These are phyloP conservation scores for Aspergillus ostianus DNA, from an alignment of 495 filamentous ascomycete genomes.

Conservation along the genomic window DNA sequence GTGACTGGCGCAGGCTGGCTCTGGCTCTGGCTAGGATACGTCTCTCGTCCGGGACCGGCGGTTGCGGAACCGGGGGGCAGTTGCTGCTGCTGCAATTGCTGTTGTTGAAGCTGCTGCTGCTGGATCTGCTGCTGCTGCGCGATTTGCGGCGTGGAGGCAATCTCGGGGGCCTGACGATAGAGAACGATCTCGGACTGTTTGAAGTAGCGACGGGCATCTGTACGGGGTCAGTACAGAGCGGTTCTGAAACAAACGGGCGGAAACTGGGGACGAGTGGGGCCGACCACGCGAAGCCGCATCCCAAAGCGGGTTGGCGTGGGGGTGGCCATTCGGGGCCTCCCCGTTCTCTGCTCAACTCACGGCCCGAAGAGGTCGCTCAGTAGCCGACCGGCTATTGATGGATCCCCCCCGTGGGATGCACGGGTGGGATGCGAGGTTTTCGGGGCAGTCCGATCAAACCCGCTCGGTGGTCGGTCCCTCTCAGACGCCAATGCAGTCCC, in stretches of 20 bases:
- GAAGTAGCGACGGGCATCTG: constrained; percentile 96
- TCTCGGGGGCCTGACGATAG: constrained; percentile 85
- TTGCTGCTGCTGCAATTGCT: constrained; percentile 33
- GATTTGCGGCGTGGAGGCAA: constrained; percentile 44
- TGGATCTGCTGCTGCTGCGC: constrained; percentile 48
- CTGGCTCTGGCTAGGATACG: constrained; percentile 13
- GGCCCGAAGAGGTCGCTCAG: constrained; percentile 29
- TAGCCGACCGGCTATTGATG: constrained; percentile 41
- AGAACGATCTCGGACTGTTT: constrained; percentile 99
- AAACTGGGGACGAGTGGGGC: constrained; percentile 22
- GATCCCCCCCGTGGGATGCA: constrained; percentile 22
- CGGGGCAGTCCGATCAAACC: background rate
- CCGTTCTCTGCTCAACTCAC: constrained; percentile 7
- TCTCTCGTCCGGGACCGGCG: constrained; percentile 39
- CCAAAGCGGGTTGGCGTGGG: constrained; percentile 35
- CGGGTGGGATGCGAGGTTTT: background rate
- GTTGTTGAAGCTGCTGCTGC: constrained; percentile 40
- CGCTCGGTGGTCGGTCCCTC: background rate
- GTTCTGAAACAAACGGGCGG: constrained; percentile 7
- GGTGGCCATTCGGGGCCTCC: constrained; percentile 24
- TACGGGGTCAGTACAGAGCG: background rate
- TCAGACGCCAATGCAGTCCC: constrained; percentile 19
- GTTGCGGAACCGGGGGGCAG: constrained; percentile 41
- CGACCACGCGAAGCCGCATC: constrained; percentile 25
- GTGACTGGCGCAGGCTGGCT: constrained; percentile 17